Evolutionary conservation across 192 early-diverging fungal species (phyloP), one percentile per base, ranked within the genome.

Genomic region (Coemansia sp.): DNA sequence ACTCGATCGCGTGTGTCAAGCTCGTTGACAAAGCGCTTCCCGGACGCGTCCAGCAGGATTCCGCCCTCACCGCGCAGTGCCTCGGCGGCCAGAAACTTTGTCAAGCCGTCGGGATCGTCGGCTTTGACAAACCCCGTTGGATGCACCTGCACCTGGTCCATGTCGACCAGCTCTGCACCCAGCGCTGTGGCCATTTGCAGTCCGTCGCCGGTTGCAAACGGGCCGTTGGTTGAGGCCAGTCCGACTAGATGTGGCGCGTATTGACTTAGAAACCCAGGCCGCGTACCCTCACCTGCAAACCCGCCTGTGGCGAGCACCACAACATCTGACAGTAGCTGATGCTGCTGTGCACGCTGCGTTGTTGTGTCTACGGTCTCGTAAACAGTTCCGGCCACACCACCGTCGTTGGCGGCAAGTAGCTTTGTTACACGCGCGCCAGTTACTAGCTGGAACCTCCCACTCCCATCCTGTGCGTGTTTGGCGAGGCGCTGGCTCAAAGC

Each of bases 101-200:
- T 88, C 59, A 91, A 88, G 48, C 88, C 88, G 58, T 88, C 81
- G 12, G 92, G 92, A 30, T 94, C 90, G n/a, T 81, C 82, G 36
- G 87, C 86, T 58, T 91, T 88, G 29, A 97, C 92, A 50, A 95
- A 80, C 58, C 94, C 94, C 25, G 94, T 97, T n/a, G 94, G 94
- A 62, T 97, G 92, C 28, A 97, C 91, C 75, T 97, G 94, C 44
- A 97, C 89, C 73, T 91, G 94, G 53, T 97, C 90, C 84, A 97
- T 86, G 79, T 94, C 91, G 49, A 94, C 86, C 45, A 87, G 83
- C 78, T 87, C 89, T 21, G 84, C 91, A 29, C 93, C 93, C 45
- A 85, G 77, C 10, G 80, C 84, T 20, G 81, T 59, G 32, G 87
- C 76, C 84, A 97, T 87, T 76, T 90, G 90, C 73, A 94, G 85